A percentile compares a stretch with the other conserved stretches of the same genome.
Evolutionary conservation across 2,329 filamentous ascomycete genomes (phyloP).

Genomic region (Aspergillus oerlinghausenensis): DNA sequence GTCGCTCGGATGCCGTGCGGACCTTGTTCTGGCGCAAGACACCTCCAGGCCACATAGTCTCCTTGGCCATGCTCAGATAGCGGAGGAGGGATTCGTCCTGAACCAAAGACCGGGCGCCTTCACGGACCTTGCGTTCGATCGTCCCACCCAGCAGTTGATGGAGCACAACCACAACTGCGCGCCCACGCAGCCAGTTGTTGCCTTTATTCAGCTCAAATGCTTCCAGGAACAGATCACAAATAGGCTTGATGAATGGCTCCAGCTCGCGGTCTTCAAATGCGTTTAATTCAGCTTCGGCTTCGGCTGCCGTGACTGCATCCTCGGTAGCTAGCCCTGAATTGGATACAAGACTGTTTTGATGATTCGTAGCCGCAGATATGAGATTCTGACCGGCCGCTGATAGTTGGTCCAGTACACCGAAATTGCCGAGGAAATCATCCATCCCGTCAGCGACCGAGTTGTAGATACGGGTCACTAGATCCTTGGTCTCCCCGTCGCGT

Average conservation of each 20-base stretch:
- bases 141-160: conserved; percentile 94
- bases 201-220: conserved; percentile 90
- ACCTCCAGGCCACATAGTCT: conserved; percentile 70
- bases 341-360: conserved; percentile 43
- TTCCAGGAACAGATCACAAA: conserved; percentile 95
- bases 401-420: conserved; percentile 90
- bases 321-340: conserved; percentile 45
- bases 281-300: conserved; percentile 89
- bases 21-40: conserved; percentile 47
- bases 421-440: conserved; percentile 95
- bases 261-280: conserved; percentile 87
- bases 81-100: conserved; percentile 74
- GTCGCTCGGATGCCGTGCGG: conserved; percentile 68
- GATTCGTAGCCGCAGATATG: conserved; percentile 50
- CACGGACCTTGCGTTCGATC: conserved; percentile 90
- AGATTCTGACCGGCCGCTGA: conserved; percentile 90
- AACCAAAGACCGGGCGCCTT: conserved; percentile 68
- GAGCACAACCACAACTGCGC: conserved; percentile 91
- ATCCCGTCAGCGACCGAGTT: conserved; percentile 96
- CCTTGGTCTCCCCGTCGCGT: conserved; percentile 61
- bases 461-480: conserved; percentile 92
- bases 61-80: conserved; percentile 69
- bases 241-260: conserved; percentile 96
- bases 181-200: conserved; percentile 94
- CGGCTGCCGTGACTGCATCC: conserved; percentile 53